These are phyloP conservation scores for Didymella arachidicola DNA, from an alignment of 2,329 filamentous ascomycete species.

Conservation along the genomic window DNA sequence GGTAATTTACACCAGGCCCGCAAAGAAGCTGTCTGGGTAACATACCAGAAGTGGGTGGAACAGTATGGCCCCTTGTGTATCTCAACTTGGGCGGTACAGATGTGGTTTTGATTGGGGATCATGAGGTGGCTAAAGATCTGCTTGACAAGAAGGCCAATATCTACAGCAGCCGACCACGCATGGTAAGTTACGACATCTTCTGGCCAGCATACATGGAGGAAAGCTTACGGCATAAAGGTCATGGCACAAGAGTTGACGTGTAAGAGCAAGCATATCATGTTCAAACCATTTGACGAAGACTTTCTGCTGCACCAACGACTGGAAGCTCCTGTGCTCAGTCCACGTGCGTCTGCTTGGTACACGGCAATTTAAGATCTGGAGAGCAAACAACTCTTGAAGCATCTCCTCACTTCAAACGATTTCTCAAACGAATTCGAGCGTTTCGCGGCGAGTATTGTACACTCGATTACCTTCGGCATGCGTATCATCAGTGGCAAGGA, in stretches of 20 bases:
- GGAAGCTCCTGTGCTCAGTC: slow-evolving; percentile 44
- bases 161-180: slow-evolving; percentile 55
- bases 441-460: slow-evolving; percentile 51
- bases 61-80: slow-evolving; percentile 47
- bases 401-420: slow-evolving; percentile 46
- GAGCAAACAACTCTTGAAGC: slow-evolving; percentile 52
- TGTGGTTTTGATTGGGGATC: slow-evolving; percentile 56
- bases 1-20: slow-evolving; percentile 47
- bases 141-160: slow-evolving; percentile 60
- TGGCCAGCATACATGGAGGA: background rate
- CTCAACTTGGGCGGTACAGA: slow-evolving; percentile 43
- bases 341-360: slow-evolving; percentile 43
- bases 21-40: slow-evolving; percentile 32
- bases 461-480: slow-evolving; percentile 50
- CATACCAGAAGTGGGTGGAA: slow-evolving; percentile 44
- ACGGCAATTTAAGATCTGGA: slow-evolving; percentile 55
- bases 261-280: slow-evolving; percentile 50
- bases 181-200: slow-evolving; percentile 43
- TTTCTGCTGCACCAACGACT: slow-evolving; percentile 53
- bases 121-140: slow-evolving; percentile 58
- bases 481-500: slow-evolving; percentile 39
- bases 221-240: slow-evolving; percentile 10
- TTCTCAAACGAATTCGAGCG: slow-evolving; percentile 48
- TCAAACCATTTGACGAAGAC: slow-evolving; percentile 49
- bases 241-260: slow-evolving; percentile 61